Base-by-base conservation (phyloP, 495 filamentous ascomycete genomes). In the Neurospora terricola region DNA sequence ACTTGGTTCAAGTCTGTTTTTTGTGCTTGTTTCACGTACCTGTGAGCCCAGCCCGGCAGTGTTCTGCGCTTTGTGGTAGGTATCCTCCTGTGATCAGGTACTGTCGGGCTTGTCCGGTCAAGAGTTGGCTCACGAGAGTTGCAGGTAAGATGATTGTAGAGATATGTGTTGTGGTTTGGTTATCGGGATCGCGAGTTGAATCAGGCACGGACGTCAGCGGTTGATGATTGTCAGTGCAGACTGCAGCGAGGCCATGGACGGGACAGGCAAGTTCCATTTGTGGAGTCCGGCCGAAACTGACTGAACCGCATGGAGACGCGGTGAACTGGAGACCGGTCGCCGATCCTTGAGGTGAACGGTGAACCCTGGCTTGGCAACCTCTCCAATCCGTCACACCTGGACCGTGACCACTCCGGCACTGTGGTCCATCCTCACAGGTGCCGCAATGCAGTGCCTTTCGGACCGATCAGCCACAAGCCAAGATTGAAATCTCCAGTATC, bases 21-120 rank as follows among this genome's bases (percentile, higher is more conserved):
- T 70, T 76, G 76, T 77, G 73, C 77, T 77, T 74, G 74, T 78
- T 75, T 76, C 76, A 86, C 84, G 84, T 86, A 86, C 84, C 84
- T 86, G 78, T 79, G 82, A 82, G 83, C 78, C 79, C 72, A 72
- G 72, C 76, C 75, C 73, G 72, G 71, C 69, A 74, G 72, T 62
- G 14, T 34, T 62, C 12, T 34, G 54, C 27, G 54, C 54, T 18
- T 62, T 62, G 54, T 30, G 54, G 14, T 48, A 48, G n/a, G 43
- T 62, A 62, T 62, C 54, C 54, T 62, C 54, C 14, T 62, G 14
- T 62, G 6, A 34, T 62, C 14, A 62, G 27, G 54, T 62, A 34
- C 54, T 62, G 27, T 62, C 54, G 54, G 54, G 54, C 54, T 62
- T 62, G 54, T 62, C 54, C 54, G 54, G 27, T 62, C 14, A 34